Conservation (phyloP, 345 rosid genomes). For the Adansonia digitata region DNA sequence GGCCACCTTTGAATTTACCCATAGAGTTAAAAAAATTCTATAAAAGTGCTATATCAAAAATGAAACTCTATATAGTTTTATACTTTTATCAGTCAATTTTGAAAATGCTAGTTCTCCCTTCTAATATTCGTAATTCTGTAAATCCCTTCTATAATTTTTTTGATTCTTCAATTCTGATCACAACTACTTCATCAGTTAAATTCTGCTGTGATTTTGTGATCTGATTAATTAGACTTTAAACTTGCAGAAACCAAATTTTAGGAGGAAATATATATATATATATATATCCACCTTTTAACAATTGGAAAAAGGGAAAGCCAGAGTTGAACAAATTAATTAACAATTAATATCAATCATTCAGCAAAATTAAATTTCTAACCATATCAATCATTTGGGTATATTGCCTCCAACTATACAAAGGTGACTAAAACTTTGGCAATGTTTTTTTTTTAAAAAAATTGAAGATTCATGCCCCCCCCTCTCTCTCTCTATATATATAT, state of each 20-base stretch:
- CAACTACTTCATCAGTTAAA: background rate
- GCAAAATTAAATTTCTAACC: background rate
- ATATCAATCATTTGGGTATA: background rate
- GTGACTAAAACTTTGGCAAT: background rate
- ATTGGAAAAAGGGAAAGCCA: background rate
- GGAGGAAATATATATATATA: background rate
- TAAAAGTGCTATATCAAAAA: too few relatives aligned
- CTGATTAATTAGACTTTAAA: background rate
- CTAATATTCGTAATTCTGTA: background rate
- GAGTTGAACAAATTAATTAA: background rate
- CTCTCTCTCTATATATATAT: background rate
- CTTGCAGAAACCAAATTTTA: background rate
- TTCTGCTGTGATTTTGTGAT: background rate
- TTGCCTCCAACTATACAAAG: background rate
- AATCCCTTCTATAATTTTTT: background rate
- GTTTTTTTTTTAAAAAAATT: background rate
- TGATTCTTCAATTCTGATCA: background rate
- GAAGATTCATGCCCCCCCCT: background rate
- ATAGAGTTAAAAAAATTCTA: too few relatives aligned
- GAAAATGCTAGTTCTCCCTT: background rate
- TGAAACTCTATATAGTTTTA: too few relatives aligned
- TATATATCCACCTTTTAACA: background rate
- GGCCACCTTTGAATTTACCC: too few relatives aligned
- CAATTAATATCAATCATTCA: background rate
- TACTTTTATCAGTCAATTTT: too few relatives aligned